phyloP scores from a whole-genome alignment of 140 eudicot genomes.

The Senecio squalidus region DNA sequence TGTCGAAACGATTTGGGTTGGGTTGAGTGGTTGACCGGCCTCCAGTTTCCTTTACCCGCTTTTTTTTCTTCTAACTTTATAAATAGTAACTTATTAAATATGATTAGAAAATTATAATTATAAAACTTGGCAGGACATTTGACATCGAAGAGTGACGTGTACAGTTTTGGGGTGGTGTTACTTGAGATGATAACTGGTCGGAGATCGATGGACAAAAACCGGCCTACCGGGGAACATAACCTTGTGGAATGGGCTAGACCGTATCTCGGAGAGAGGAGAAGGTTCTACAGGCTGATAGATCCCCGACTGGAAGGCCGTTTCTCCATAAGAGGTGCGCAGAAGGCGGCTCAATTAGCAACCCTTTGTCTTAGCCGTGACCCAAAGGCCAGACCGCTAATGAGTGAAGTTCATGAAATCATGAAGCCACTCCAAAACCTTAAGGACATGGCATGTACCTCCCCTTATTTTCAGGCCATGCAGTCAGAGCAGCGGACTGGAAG shows the following conservation, averaged over 20 bases:
- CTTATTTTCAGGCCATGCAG: constrained; percentile 71
- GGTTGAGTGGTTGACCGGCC: neutral
- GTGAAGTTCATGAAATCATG: constrained; percentile 60
- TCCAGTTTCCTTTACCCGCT: neutral
- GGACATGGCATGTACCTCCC: constrained; percentile 75
- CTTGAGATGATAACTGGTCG: constrained; percentile 82
- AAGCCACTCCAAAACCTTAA: constrained; percentile 62
- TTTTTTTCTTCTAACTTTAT: neutral
- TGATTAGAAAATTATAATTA: neutral
- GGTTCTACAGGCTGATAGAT: constrained; percentile 66
- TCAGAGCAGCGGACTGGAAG: constrained; percentile 47
- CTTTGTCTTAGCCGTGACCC: constrained; percentile 86
- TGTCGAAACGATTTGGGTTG: neutral
- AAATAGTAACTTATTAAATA: neutral
- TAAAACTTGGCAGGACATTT: constrained; percentile 51
- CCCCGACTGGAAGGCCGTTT: constrained; percentile 84
- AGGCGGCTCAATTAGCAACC: constrained; percentile 78
- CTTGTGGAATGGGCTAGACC: constrained; percentile 95
- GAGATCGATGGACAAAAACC: constrained; percentile 86
- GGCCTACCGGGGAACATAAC: constrained; percentile 85
- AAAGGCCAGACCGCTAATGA: constrained; percentile 81
- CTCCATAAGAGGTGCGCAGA: constrained; percentile 83
- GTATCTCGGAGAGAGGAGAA: constrained; percentile 57
- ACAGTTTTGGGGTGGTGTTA: constrained; percentile 85
- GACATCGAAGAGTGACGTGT: constrained; percentile 88